Evolutionary conservation across 768 basidiomycete genomes (phyloP).

Genomic region (Saitozyma sp.): DNA sequence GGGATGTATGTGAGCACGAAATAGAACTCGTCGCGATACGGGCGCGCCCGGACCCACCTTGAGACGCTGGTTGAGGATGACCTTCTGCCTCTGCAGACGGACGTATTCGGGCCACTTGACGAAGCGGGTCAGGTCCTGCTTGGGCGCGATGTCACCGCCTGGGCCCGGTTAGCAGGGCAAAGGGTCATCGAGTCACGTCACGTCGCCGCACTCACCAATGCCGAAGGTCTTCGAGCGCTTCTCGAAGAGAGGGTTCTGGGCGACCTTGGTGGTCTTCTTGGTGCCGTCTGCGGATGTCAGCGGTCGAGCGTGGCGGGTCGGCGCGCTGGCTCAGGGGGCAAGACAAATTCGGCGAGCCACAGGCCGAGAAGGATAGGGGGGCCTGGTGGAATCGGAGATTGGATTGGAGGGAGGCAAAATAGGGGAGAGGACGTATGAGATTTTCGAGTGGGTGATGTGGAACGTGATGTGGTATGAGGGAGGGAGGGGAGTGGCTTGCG

Average conservation of each 20-base stretch:
- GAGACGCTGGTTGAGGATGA: slow-evolving; percentile 93
- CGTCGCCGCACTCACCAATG: slow-evolving; percentile 65
- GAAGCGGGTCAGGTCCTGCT: slow-evolving; percentile 89
- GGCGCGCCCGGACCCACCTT: slow-evolving; percentile 58
- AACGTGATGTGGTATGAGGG: not conserved
- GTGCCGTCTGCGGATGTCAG: slow-evolving; percentile 54
- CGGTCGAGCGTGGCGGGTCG: not conserved
- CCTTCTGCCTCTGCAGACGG: slow-evolving; percentile 96
- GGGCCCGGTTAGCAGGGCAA: not conserved
- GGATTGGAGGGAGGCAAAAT: no score
- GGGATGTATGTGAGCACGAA: slow-evolving; percentile 1
- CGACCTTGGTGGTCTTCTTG: slow-evolving; percentile 66
- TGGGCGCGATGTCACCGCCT: slow-evolving; percentile 93
- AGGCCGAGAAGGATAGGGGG: no score
- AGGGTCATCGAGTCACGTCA: slow-evolving; percentile 7
- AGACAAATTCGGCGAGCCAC: no score
- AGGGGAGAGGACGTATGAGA: no score
- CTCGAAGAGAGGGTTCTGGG: slow-evolving; percentile 96
- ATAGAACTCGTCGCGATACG: not conserved
- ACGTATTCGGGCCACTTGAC: slow-evolving; percentile 99
- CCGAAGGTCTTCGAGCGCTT: slow-evolving; percentile 86
- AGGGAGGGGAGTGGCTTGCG: not conserved
- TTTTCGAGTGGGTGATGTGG: no score
- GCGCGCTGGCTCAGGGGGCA: no score
- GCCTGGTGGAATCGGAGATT: no score